Evolutionary conservation across 2,329 filamentous ascomycete species (phyloP).

Genomic region (Pleurostoma richardsiae): DNA sequence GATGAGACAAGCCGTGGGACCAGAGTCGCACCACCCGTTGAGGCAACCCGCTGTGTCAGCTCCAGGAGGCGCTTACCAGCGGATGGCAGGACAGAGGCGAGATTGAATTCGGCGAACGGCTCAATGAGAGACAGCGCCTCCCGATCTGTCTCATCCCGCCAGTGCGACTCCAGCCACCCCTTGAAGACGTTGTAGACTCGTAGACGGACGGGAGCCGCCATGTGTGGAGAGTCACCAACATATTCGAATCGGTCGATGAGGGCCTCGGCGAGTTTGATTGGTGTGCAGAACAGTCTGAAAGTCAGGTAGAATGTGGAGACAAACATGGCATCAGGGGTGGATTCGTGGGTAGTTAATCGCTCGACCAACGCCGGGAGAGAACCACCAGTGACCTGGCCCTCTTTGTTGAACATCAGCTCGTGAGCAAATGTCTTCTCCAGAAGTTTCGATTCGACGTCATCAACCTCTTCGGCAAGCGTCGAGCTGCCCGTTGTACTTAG

Average conservation of each 20-base stretch:
- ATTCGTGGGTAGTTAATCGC: constrained; percentile 85
- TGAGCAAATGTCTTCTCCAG: constrained; percentile 89
- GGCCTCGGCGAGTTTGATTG: constrained; percentile 69
- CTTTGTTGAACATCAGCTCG: constrained; percentile 89
- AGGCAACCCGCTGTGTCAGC: constrained; percentile 70
- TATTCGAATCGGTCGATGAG: constrained; percentile 94
- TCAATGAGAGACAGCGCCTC: constrained; percentile 71
- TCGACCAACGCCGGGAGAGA: constrained; percentile 90
- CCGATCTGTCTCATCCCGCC: constrained; percentile 77
- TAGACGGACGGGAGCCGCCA: constrained; percentile 76
- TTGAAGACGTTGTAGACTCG: constrained; percentile 97
- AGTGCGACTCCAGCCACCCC: constrained; percentile 94
- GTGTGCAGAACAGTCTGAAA: constrained; percentile 87
- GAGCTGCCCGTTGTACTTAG: constrained; percentile 63
- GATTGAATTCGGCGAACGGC: constrained; percentile 70
- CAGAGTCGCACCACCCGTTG: constrained; percentile 62
- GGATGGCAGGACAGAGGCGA: constrained; percentile 64
- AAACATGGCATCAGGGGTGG: constrained; percentile 86
- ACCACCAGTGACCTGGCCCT: constrained; percentile 90
- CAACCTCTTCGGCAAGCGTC: constrained; percentile 65
- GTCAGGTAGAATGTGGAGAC: constrained; percentile 95
- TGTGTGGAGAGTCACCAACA: constrained; percentile 69
- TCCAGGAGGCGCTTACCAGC: constrained; percentile 79
- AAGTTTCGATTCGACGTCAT: constrained; percentile 77
- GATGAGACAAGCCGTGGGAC: constrained; percentile 81